phyloP scores from a whole-genome alignment of 495 filamentous ascomycete genomes.

The Annulohypoxylon nitens region DNA sequence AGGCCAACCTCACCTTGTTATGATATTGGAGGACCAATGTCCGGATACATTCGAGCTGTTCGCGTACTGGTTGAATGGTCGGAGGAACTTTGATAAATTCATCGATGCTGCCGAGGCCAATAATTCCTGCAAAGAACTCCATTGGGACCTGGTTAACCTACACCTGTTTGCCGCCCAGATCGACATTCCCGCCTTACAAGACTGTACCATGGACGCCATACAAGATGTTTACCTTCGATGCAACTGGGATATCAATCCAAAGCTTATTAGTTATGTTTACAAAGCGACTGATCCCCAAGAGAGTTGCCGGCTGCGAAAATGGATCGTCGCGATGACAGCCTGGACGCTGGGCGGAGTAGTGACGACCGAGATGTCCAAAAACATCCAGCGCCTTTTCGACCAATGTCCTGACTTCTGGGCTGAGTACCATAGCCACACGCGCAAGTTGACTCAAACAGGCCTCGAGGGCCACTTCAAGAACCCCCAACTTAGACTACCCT shows the following conservation, averaged over 20 bases:
- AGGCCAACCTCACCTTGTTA: slow-evolving; percentile 45
- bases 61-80: slow-evolving; percentile 60
- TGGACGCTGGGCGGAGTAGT: slow-evolving; percentile 55
- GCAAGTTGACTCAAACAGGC: slow-evolving; percentile 57
- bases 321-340: slow-evolving; percentile 64
- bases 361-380: slow-evolving; percentile 41
- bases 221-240: slow-evolving; percentile 64
- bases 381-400: slow-evolving; percentile 55
- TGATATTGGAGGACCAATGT: slow-evolving; percentile 58
- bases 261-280: slow-evolving; percentile 60
- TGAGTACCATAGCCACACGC: slow-evolving; percentile 59
- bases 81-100: slow-evolving; percentile 52
- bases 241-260: slow-evolving; percentile 62
- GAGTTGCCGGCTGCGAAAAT: slow-evolving; percentile 59
- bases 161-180: slow-evolving; percentile 63
- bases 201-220: slow-evolving; percentile 62
- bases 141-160: slow-evolving; percentile 59
- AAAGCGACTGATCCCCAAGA: slow-evolving; percentile 57
- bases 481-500: slow-evolving; percentile 61
- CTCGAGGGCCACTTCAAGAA: slow-evolving; percentile 63
- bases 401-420: slow-evolving; percentile 54
- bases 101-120: slow-evolving; percentile 55
- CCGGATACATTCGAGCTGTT: slow-evolving; percentile 64
- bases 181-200: slow-evolving; percentile 58
- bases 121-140: slow-evolving; percentile 50